phyloP scores from a whole-genome alignment of 768 basidiomycete genomes.

The Podaxis rugospora region DNA sequence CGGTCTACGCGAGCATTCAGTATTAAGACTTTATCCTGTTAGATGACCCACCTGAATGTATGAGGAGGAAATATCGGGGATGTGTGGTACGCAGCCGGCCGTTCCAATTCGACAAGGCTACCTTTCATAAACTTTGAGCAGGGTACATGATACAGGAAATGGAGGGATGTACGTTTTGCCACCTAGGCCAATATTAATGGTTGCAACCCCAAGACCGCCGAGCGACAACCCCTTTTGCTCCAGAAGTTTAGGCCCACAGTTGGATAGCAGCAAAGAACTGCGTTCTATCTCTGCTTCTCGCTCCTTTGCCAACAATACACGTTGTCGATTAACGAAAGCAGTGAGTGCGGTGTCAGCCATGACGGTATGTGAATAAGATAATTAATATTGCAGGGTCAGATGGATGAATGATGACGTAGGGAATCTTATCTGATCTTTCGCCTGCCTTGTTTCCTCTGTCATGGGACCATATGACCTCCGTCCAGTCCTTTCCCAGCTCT shows the following conservation, averaged over 20 bases:
- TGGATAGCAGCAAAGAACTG: constrained; percentile 72
- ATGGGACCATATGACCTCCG: neutral
- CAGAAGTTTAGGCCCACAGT: constrained; percentile 79
- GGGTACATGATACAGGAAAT: neutral
- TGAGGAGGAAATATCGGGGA: constrained; percentile 78
- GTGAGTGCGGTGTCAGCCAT: constrained; percentile 33
- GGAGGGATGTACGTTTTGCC: constrained; percentile 74
- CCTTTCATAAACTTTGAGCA: constrained; percentile 27
- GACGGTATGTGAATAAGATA: constrained; percentile 16
- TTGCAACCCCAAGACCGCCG: constrained; percentile 63
- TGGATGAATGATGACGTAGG: neutral
- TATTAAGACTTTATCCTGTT: neutral
- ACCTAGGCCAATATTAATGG: constrained; percentile 81
- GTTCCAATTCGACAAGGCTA: constrained; percentile 83
- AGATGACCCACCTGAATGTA: constrained; percentile 58
- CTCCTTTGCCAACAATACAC: constrained; percentile 63
- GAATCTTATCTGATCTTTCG: neutral
- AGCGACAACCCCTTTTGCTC: constrained; percentile 85
- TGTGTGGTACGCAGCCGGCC: constrained; percentile 76
- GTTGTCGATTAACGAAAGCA: constrained; percentile 66
- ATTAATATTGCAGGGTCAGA: neutral
- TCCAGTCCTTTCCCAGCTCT: neutral
- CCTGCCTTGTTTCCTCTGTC: neutral
- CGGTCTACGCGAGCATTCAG: constrained; percentile 40
- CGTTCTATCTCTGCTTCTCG: constrained; percentile 82